Evolutionary conservation across 2,329 filamentous ascomycete genomes (phyloP).

Genomic region (Xylariaceae sp.): DNA sequence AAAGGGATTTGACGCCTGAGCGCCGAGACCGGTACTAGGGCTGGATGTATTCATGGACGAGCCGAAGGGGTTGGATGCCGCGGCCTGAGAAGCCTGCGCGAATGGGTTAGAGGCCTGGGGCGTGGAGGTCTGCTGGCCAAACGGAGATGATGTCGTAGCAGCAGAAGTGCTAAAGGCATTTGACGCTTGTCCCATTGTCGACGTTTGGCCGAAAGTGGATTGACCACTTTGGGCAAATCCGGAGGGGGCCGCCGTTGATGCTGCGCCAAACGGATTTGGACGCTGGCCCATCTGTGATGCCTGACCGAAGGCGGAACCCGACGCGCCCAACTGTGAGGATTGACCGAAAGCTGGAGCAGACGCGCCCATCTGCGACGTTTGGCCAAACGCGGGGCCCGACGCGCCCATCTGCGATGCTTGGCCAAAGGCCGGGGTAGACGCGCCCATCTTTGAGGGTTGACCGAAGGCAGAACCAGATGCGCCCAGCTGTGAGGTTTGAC

Average conservation of each 20-base stretch:
- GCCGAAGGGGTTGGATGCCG: constrained; percentile 30
- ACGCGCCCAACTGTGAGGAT: constrained; percentile 20
- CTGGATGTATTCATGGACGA: constrained; percentile 10
- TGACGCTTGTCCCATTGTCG: constrained; percentile 31
- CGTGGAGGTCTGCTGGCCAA: constrained; percentile 10
- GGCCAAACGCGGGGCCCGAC: constrained; percentile 29
- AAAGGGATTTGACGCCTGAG: constrained; percentile 28
- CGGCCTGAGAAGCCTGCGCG: constrained; percentile 28
- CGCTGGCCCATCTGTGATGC: constrained; percentile 28
- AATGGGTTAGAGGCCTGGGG: constrained; percentile 27
- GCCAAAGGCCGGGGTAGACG: constrained; percentile 33
- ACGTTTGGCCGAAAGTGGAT: constrained; percentile 35
- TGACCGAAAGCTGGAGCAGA: constrained; percentile 36
- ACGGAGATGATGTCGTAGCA: constrained; percentile 7
- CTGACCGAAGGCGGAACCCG: constrained; percentile 27
- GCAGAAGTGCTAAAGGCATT: constrained; percentile 29
- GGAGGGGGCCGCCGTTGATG: constrained; percentile 18
- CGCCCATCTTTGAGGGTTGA: constrained; percentile 26
- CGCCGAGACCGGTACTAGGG: not conserved
- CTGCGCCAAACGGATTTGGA: constrained; percentile 29
- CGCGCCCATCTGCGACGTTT: constrained; percentile 29
- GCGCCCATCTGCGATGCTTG: constrained; percentile 36
- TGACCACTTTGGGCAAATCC: constrained; percentile 33
- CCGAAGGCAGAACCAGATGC: constrained; percentile 35
- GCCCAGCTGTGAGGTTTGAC: constrained; percentile 30